Conservation (phyloP, 352 stramenopile species). For the Globisporangium lucens region DNA sequence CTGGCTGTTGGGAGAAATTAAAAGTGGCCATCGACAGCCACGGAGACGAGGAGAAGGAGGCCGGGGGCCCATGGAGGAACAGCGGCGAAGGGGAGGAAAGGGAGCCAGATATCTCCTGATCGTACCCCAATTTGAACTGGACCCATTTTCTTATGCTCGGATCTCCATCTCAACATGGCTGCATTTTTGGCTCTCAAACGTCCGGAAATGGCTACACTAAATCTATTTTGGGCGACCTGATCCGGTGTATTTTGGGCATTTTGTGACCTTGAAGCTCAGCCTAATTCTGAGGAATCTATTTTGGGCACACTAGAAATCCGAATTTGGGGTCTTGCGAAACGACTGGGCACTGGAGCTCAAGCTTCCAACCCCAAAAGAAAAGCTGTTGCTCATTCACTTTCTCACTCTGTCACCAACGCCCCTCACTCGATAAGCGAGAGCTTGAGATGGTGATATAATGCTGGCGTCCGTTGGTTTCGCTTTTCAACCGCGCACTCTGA, state of each 20-base stretch:
- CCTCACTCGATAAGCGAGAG: neutral
- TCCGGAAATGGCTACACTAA: neutral
- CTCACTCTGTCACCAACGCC: neutral
- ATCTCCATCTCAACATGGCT: constrained; percentile 5
- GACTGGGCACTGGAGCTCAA: neutral
- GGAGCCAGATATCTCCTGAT: neutral
- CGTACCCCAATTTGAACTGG: neutral
- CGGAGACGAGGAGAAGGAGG: neutral
- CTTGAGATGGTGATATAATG: neutral
- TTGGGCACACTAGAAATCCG: neutral
- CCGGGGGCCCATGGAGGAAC: neutral
- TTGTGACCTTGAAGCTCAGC: neutral
- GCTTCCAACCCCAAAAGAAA: neutral
- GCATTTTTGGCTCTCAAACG: neutral
- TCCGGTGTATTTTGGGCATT: neutral
- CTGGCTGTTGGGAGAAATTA: neutral
- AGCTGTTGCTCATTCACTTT: neutral
- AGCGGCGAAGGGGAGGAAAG: neutral
- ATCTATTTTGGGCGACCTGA: neutral
- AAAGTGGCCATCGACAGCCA: neutral
- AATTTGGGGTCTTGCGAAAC: neutral
- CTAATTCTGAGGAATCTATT: neutral
- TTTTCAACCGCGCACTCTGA: neutral
- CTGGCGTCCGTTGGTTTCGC: neutral
- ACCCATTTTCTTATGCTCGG: neutral